Percentiles rank a stretch among this genome's conserved stretches.
These are phyloP conservation scores for Botrytis pseudocinerea DNA, from an alignment of 2,329 filamentous ascomycete species.

Conservation along the genomic window DNA sequence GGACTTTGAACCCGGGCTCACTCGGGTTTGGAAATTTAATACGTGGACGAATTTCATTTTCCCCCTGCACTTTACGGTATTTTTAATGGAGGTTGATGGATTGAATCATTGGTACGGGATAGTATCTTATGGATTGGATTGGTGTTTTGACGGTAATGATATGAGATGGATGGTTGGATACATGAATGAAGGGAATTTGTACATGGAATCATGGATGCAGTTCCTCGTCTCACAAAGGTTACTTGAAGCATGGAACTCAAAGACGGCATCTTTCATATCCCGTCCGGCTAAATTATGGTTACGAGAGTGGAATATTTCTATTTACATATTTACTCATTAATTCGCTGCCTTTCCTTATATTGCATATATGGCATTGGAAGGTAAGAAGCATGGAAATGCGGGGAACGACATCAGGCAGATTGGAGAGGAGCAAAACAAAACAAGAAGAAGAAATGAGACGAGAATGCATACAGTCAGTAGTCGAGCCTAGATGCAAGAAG, in stretches of 20 bases:
- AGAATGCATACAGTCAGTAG: background rate
- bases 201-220: background rate
- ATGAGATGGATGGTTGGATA: background rate
- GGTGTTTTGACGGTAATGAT: constrained; percentile 6
- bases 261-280: background rate
- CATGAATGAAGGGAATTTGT: background rate
- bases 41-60: background rate
- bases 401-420: background rate
- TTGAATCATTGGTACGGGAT: background rate
- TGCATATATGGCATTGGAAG: background rate
- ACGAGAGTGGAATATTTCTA: background rate
- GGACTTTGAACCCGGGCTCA: background rate
- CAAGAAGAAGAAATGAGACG: background rate
- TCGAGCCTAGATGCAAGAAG: background rate
- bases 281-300: background rate
- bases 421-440: background rate
- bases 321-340: background rate
- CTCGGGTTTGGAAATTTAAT: background rate
- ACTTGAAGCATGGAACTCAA: background rate
- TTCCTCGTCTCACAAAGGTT: background rate
- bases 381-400: background rate
- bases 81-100: background rate
- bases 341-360: background rate
- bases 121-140: background rate
- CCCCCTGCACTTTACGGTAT: background rate